Evolutionary conservation across 768 basidiomycete genomes (phyloP).

Genomic region (Lentinus brumalis): DNA sequence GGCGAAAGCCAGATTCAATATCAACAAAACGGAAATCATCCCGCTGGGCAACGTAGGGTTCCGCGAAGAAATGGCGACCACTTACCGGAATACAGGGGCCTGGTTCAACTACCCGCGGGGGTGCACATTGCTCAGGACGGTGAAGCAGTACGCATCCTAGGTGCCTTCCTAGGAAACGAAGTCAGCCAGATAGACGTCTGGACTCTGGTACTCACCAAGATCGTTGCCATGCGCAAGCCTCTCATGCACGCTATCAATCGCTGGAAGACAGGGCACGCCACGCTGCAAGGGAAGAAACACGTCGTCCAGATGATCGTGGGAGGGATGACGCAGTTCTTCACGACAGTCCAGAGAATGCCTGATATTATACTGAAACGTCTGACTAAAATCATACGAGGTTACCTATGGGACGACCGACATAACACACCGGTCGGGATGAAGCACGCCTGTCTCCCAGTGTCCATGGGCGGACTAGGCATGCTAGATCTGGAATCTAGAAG

Average conservation of each 20-base stretch:
- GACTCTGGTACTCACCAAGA: constrained; percentile 8
- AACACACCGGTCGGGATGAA: too few relatives aligned
- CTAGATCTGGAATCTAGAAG: constrained; percentile 13
- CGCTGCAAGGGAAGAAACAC: constrained; percentile 6
- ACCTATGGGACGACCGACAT: constrained; percentile 8
- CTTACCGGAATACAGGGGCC: too few relatives aligned
- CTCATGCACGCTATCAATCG: background rate
- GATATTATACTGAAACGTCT: background rate
- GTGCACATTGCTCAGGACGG: background rate
- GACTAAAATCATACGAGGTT: background rate
- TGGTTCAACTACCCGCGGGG: too few relatives aligned
- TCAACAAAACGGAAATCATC: background rate
- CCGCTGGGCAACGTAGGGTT: background rate
- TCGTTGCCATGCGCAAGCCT: too few relatives aligned
- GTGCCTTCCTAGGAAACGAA: background rate
- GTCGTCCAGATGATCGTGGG: constrained; percentile 25
- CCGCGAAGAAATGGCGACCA: background rate
- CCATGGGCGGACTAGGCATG: background rate
- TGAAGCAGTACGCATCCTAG: background rate
- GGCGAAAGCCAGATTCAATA: background rate
- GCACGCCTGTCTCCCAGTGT: background rate
- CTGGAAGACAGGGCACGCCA: constrained; percentile 1
- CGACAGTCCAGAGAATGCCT: constrained; percentile 30
- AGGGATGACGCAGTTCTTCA: constrained; percentile 28
- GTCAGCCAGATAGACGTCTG: constrained; percentile 3